Percentiles rank a stretch among this genome's conserved stretches.
Evolutionary conservation across 2,329 filamentous ascomycete species (phyloP).

Genomic region (Pseudonectria buxi): DNA sequence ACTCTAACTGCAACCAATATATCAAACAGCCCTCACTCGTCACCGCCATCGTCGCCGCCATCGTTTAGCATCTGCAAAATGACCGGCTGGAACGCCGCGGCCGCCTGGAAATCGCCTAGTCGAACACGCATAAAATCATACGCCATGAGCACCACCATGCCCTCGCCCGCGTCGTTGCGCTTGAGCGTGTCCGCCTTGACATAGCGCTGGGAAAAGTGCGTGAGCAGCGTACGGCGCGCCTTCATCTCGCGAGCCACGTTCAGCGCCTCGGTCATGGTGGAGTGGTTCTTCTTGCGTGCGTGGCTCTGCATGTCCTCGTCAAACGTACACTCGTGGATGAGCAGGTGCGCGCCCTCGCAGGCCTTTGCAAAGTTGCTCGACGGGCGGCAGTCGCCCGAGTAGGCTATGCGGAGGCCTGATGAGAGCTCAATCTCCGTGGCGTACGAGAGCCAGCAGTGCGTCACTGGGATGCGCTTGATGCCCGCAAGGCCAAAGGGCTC

Average conservation of each 20-base stretch:
- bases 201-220: slow-evolving; percentile 94
- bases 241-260: slow-evolving; percentile 69
- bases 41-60: no score
- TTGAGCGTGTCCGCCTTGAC: slow-evolving; percentile 49
- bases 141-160: slow-evolving; percentile 53
- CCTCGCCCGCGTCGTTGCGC: slow-evolving; percentile 26
- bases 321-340: slow-evolving; percentile 95
- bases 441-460: slow-evolving; percentile 73
- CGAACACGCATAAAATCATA: slow-evolving; percentile 75
- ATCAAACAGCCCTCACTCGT: no score
- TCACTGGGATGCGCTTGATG: slow-evolving; percentile 61
- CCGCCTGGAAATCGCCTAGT: slow-evolving; percentile 61
- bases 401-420: slow-evolving; percentile 77
- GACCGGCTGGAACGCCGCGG: slow-evolving; percentile 35
- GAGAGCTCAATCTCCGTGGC: slow-evolving; percentile 74
- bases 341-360: slow-evolving; percentile 68
- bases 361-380: slow-evolving; percentile 61
- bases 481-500: slow-evolving; percentile 54
- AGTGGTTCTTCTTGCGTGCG: slow-evolving; percentile 82
- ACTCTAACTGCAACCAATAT: slow-evolving; percentile 8
- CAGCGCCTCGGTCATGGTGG: slow-evolving; percentile 80
- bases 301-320: slow-evolving; percentile 76
- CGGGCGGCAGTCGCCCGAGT: slow-evolving; percentile 90
- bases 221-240: slow-evolving; percentile 74
- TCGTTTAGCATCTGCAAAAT: slow-evolving; percentile 16